Evolutionary conservation across 2,329 filamentous ascomycete genomes (phyloP), one percentile per base, ranked within the genome.

Genomic region (Aspergillus pseudonomiae): DNA sequence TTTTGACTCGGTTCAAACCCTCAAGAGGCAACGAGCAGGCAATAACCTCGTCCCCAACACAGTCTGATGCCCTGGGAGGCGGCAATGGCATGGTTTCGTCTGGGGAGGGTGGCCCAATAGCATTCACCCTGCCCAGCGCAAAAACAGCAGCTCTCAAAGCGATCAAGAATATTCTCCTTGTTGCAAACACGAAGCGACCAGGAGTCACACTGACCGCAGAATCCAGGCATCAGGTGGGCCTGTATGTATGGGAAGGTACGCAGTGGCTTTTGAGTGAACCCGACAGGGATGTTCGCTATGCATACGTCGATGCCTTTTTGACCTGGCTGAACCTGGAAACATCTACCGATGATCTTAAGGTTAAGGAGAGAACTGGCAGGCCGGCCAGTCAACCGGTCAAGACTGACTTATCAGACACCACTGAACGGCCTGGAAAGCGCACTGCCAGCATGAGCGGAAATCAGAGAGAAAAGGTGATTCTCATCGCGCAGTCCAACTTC

Each of bases 241-340:
- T 96, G 10, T 86, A 91, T 60, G 91, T 94, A 0, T 99, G 95
- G 95, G 94, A 98, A 77, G 93, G 92, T n/a, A 97, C 94, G 0
- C 93, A 97, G 65, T 97, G 93, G 92, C 86, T 98, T 52, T 81
- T 98, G 24, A 89, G 91, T 43, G 94, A 97, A 72, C 84, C 88
- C 0, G 90, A 94, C 71, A 88, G 88, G 36, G 84, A 88, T 36
- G 93, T 98, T 39, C 88, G 94, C 60, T 90, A 90, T 74, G 92
- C 93, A 0, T 99, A 98, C 70, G 87, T 89, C 7, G 92, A 96
- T 76, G 91, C 93, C 5, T 78, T 98, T 19, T 77, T 92, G 46
- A 91, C 91, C 0, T 99, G 94, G 93, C 83, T 97, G 59, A 87
- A 91, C 62, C 82, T 90, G n/a, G 93, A 96, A 77, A 91, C 92